phyloP scores from a whole-genome alignment of 176 grass and related monocot genomes.

The Juncus effusus region DNA sequence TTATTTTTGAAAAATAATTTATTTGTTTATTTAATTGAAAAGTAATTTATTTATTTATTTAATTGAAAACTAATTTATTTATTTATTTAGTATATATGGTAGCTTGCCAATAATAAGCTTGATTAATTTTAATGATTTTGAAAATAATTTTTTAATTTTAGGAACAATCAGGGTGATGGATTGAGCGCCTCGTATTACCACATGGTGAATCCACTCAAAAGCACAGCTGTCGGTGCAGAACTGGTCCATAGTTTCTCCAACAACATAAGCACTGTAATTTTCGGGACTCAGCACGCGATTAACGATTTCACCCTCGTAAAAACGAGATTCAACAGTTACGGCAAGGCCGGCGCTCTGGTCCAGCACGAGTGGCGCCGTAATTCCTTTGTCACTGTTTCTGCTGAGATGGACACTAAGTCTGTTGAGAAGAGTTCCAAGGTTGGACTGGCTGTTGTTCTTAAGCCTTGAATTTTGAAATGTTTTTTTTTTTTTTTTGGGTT shows the following conservation, averaged over 20 bases:
- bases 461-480: conserved; percentile 37
- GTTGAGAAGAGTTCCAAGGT: conserved; percentile 55
- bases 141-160: conserved; percentile 32
- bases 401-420: conserved; percentile 61
- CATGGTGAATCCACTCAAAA: conserved; percentile 41
- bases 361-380: conserved; percentile 70
- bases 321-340: conserved; percentile 80
- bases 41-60: no score
- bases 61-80: no score
- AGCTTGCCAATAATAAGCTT: not conserved
- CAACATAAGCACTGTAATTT: conserved; percentile 57
- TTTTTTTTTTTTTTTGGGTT: conserved; percentile 22
- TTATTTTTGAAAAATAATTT: no score
- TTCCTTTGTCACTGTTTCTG: conserved; percentile 52
- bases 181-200: conserved; percentile 71
- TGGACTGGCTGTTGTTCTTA: conserved; percentile 57
- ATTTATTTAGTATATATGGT: no score
- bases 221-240: conserved; percentile 65
- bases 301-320: conserved; percentile 54
- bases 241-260: conserved; percentile 58
- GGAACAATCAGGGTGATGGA: conserved; percentile 71
- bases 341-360: conserved; percentile 63
- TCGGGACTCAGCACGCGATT: conserved; percentile 56
- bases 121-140: not conserved
- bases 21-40: no score